Percentiles rank a stretch among this genome's conserved stretches.
phyloP scores from a whole-genome alignment of 2,329 filamentous ascomycete species.

The Falciphora oryzae region DNA sequence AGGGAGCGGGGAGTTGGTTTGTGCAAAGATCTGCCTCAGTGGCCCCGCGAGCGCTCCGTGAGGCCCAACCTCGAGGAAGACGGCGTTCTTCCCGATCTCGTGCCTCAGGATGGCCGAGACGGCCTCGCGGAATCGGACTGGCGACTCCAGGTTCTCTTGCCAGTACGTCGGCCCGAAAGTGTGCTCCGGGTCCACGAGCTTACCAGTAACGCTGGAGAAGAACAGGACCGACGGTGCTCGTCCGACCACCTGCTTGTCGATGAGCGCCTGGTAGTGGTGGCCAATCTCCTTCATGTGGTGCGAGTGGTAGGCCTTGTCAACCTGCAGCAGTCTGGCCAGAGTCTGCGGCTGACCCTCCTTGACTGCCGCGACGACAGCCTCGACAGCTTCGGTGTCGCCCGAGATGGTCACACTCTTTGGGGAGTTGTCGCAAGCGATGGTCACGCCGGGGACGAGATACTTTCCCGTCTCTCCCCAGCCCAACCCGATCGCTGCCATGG shows the following conservation, averaged over 20 bases:
- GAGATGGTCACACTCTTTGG: constrained; percentile 36
- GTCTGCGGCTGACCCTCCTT: constrained; percentile 2
- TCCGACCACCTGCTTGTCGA: background rate
- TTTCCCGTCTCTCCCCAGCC: background rate
- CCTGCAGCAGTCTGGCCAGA: constrained; percentile 16
- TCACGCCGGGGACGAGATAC: background rate
- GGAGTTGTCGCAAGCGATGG: background rate
- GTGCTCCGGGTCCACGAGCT: background rate
- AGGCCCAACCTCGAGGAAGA: constrained; percentile 35
- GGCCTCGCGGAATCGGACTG: constrained; percentile 28
- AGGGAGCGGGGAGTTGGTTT: constrained; percentile 9
- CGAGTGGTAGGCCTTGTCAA: no score
- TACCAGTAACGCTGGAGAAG: background rate
- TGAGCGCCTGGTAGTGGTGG: background rate
- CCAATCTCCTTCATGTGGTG: constrained; percentile 16
- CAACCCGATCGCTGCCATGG: constrained; percentile 36
- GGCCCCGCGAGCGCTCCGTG: constrained; percentile 29
- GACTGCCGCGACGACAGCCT: constrained; percentile 15
- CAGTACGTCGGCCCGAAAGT: constrained; percentile 21
- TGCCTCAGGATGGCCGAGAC: constrained; percentile 8
- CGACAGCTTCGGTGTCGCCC: constrained; percentile 24
- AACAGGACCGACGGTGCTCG: background rate
- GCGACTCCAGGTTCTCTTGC: constrained; percentile 28
- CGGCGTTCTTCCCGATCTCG: constrained; percentile 17
- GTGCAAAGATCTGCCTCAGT: constrained; percentile 23